These are phyloP conservation scores for Anthracocystis panici-leucophaei DNA, from an alignment of 1,284 basidiomycete species.

Conservation along the genomic window DNA sequence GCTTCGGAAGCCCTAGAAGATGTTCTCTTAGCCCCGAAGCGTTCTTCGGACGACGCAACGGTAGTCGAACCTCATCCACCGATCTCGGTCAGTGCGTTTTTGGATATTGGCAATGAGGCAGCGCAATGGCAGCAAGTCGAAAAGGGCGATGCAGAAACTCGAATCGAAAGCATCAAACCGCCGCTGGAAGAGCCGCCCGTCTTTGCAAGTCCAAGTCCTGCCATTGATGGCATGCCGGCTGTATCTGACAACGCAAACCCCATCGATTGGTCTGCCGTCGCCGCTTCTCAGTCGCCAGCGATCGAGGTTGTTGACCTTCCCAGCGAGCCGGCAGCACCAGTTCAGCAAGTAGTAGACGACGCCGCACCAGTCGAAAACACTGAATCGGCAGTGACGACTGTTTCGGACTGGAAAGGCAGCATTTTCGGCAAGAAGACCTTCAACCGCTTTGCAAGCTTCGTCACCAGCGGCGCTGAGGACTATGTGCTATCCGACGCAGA, in stretches of 20 bases:
- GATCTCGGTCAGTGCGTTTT: conserved; percentile 16
- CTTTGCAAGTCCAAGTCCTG: not conserved
- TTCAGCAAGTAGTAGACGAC: not conserved
- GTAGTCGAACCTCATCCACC: conserved; percentile 6
- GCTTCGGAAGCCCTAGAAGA: not conserved
- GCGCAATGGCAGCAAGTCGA: conserved; percentile 15
- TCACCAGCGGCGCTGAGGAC: conserved; percentile 84
- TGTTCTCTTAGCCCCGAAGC: not conserved
- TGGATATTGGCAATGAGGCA: conserved; percentile 1
- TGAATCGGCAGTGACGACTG: conserved; percentile 1
- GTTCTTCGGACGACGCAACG: not conserved
- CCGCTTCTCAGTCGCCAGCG: conserved; percentile 3
- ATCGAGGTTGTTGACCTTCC: not conserved
- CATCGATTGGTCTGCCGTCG: conserved; percentile 29
- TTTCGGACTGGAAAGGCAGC: conserved; percentile 40
- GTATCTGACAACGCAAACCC: conserved; percentile 19
- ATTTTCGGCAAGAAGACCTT: conserved; percentile 80
- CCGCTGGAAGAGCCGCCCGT: not conserved
- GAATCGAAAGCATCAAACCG: not conserved
- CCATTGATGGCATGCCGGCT: conserved; percentile 35
- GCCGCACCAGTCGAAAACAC: not conserved
- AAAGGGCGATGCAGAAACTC: not conserved
- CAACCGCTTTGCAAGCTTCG: conserved; percentile 85
- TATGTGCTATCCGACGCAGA: conserved; percentile 50
- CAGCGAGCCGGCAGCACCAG: not conserved